Base-by-base conservation (phyloP, 2,329 filamentous ascomycete genomes). In the Fusarium brachygibbosum region DNA sequence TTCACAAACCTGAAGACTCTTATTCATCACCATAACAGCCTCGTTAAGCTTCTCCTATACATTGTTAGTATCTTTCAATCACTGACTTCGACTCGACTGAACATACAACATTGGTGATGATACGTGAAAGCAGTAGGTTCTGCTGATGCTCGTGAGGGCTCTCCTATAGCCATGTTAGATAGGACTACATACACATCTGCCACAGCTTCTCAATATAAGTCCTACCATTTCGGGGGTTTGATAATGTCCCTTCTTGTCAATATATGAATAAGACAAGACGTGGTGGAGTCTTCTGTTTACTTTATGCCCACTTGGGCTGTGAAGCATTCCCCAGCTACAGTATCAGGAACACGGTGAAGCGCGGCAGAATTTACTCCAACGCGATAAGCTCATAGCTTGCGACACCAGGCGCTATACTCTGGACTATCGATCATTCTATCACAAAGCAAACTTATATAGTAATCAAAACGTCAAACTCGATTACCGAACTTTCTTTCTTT, bases 121-220 rank as follows among this genome's bases (percentile, higher is more conserved):
- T 98, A 66, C 96, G 93, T 23, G 93, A 96, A 45, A 98, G 88
- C 75, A 99, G 86, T 54, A 97, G 86, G 76, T 92, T 97, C 85
- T 99, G 95, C 84, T 98, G 96, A 74, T 98, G 94, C 79, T 98
- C 96, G 78, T 99, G 96, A 38, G 96, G 96, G 76, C 93, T 97
- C 81, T 99, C 96, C 95, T 91, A 52, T 4, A 23, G 4, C 31
- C 5, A 21, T 14, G 38, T 58, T 51, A 63, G 52, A 38, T 3
- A 14, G 3, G 14, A 10, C 5, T 23, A 17, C 10, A 21, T 5
- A 28, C 4, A 13, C 8, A 9, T 10, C 11, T 17, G 13, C 1
- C 10, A 5, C 2, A 12, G 6, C 2, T 16, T 14, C 17, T 10
- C 17, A 3, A 29, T n/a, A 13, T n/a, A 8, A 38, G 6, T 34